Evolutionary conservation across 1,284 basidiomycete genomes (phyloP), one percentile per base, ranked within the genome.

Genomic region (Cryptococcus sp.): DNA sequence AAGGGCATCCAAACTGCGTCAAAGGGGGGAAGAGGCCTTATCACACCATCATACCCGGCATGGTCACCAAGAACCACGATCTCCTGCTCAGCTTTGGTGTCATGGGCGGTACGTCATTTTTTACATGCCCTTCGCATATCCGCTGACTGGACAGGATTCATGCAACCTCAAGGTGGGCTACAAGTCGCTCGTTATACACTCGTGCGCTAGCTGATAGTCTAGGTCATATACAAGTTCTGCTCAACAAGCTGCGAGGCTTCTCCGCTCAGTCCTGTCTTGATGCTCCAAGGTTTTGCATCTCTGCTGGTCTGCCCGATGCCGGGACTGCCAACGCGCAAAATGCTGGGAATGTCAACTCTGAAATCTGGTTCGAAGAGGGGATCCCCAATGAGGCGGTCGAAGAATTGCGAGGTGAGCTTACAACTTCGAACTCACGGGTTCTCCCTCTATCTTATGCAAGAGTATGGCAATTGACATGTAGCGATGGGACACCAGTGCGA

Each of bases 231-330:
- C 93, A 97, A 74, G 89, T 97, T 7, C 77, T 97, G n/a, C 73
- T 97, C 40, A 94, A 92, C 68, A 80, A 93, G 49, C 79, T 97
- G 14, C 82, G 90, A 43, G 91, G 92, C 1, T 86, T 84, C 68
- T 84, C 82, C 3, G 80, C 82, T 0, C 92, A 95, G 73, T 80
- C 86, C 5, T 83, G 59, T 7, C 58, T 70, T 5, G 94, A 97
- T 72, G 86, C 91, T 0, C 92, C 91, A 3, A 81, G 92, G n/a
- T 94, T 97, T 76, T 95, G 91, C 69, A 93, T 97, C 53, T 88
- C 88, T 19, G 80, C 88, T 3, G 87, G 86, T 19, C 80, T 80
- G 58, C 85, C 87, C 0, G 84, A 86, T 52, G 74, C 80, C 1
- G 78, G 66, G 4, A 67, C 56, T 2, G 53, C 79, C 48, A 75